phyloP scores from a whole-genome alignment of 208 protist genomes.

The Endotrypanum monterogeii region DNA sequence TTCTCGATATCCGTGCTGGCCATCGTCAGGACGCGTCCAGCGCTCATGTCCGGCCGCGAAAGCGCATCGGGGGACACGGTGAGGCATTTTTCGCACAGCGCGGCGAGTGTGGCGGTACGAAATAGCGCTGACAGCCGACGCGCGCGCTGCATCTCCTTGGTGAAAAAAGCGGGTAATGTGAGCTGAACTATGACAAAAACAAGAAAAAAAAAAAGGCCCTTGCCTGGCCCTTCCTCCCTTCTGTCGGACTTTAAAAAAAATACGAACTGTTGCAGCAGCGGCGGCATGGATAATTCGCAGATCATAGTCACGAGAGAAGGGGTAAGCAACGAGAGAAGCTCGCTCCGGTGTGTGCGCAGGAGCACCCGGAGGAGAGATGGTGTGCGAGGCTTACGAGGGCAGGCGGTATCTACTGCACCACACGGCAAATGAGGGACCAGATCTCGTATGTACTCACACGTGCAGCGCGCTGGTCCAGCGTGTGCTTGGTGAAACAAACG shows the following conservation, averaged over 20 bases:
- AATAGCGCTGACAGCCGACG: slow-evolving; percentile 45
- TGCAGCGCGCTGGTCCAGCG: slow-evolving; percentile 26
- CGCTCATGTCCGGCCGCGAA: slow-evolving; percentile 69
- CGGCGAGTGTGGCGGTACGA: slow-evolving; percentile 52
- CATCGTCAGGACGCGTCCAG: slow-evolving; percentile 88
- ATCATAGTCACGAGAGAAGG: slow-evolving; percentile 50
- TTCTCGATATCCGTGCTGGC: slow-evolving; percentile 78
- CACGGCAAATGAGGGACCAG: slow-evolving; percentile 19
- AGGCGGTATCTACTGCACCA: not conserved
- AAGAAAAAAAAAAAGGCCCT: slow-evolving; percentile 31
- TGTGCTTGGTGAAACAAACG: slow-evolving; percentile 51
- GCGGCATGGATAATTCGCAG: slow-evolving; percentile 48
- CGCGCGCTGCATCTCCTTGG: slow-evolving; percentile 47
- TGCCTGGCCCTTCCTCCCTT: slow-evolving; percentile 5
- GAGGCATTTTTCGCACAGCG: slow-evolving; percentile 86
- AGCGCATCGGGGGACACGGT: slow-evolving; percentile 44
- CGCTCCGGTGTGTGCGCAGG: slow-evolving; percentile 31
- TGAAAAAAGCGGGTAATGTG: slow-evolving; percentile 34
- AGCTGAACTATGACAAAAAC: slow-evolving; percentile 29
- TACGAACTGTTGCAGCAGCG: slow-evolving; percentile 67
- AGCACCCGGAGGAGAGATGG: slow-evolving; percentile 47
- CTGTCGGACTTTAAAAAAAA: slow-evolving; percentile 30
- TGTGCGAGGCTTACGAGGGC: slow-evolving; percentile 3
- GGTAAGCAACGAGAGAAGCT: slow-evolving; percentile 28
- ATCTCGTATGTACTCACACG: slow-evolving; percentile 46